Conservation (phyloP, 345 rosid species). For the Kernera saxatilis region DNA sequence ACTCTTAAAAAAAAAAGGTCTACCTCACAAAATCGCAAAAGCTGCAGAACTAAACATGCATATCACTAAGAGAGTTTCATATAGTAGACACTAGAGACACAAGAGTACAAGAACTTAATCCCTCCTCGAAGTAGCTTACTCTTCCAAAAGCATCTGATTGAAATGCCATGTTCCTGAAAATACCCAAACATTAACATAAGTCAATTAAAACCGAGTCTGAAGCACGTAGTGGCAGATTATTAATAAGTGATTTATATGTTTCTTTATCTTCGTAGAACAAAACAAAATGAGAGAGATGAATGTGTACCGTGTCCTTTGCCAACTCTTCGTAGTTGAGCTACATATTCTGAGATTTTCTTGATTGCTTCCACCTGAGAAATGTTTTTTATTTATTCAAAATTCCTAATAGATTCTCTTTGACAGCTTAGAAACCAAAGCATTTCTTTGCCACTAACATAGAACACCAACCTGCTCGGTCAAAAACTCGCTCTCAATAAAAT, state of each 20-base stretch:
- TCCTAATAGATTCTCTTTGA: not conserved
- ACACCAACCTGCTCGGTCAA: conserved; percentile 62
- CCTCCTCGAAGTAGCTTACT: conserved; percentile 22
- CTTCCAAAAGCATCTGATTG: conserved; percentile 75
- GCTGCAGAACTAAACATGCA: conserved; percentile 4
- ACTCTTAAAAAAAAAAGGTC: not conserved
- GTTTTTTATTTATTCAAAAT: not conserved
- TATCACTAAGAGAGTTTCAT: not conserved
- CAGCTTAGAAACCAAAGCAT: conserved; percentile 25
- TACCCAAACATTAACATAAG: not conserved
- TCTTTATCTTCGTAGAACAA: not conserved
- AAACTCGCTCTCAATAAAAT: conserved; percentile 67
- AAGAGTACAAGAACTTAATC: not conserved
- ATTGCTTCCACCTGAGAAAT: conserved; percentile 55
- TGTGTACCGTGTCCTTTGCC: conserved; percentile 81
- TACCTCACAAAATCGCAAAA: not conserved
- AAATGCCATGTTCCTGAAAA: conserved; percentile 90
- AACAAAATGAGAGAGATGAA: not conserved
- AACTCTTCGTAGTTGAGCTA: conserved; percentile 57
- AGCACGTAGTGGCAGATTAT: not conserved
- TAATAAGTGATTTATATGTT: not conserved
- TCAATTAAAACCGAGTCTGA: not conserved
- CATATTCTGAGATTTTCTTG: conserved; percentile 58
- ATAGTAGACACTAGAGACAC: not conserved
- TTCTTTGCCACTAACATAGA: conserved; percentile 1